Evolutionary conservation across 2,329 filamentous ascomycete genomes (phyloP).

Genomic region (Chrysoporthe puriensis): DNA sequence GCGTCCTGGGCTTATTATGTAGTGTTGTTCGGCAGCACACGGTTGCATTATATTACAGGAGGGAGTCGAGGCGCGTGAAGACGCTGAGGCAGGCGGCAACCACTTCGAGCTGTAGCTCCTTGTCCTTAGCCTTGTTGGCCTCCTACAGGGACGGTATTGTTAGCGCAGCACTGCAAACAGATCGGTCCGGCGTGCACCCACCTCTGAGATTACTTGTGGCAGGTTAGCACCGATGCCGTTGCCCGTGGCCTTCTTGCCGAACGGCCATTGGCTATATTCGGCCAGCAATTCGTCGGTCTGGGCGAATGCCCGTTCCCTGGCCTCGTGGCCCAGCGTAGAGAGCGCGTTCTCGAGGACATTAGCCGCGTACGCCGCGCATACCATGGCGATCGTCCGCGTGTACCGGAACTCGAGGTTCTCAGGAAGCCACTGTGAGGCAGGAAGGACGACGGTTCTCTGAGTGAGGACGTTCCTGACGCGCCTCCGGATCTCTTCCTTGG

Average conservation of each 20-base stretch:
- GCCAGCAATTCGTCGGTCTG: constrained; percentile 95
- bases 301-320: constrained; percentile 90
- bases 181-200: constrained; percentile 34
- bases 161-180: not conserved
- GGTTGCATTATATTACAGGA: constrained; percentile 65
- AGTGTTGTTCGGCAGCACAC: constrained; percentile 9
- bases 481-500: constrained; percentile 95
- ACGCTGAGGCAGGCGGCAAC: constrained; percentile 96
- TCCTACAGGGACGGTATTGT: constrained; percentile 54
- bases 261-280: constrained; percentile 97
- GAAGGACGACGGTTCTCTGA: constrained; percentile 90
- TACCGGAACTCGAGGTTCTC: constrained; percentile 95
- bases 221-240: constrained; percentile 91
- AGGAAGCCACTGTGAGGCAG: constrained; percentile 84
- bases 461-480: constrained; percentile 92
- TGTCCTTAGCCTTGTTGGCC: constrained; percentile 83
- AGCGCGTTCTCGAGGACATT: constrained; percentile 99
- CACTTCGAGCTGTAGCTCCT: constrained; percentile 95
- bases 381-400: constrained; percentile 89
- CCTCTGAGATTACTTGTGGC: constrained; percentile 81
- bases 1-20: constrained; percentile 16
- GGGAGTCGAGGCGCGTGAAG: constrained; percentile 94
- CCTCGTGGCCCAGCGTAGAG: constrained; percentile 89
- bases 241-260: constrained; percentile 78
- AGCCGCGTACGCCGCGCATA: constrained; percentile 95